phyloP scores from a whole-genome alignment of 1,284 basidiomycete genomes.

The Irpex sp. region DNA sequence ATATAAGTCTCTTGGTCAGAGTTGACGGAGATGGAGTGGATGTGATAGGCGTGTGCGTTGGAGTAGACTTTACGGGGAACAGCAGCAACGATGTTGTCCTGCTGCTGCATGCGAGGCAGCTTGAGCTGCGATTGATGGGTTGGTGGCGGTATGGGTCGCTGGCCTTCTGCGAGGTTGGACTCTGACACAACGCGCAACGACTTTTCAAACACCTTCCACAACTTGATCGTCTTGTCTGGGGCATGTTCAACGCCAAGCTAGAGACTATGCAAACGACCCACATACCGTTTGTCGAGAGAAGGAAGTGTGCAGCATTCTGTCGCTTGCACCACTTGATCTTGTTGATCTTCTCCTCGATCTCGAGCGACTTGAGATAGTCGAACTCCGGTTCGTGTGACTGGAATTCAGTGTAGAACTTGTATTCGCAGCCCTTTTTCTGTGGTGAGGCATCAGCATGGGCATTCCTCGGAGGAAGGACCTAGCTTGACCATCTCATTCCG shows the following conservation, averaged over 20 bases:
- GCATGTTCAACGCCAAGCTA: background rate
- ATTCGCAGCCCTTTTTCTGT: slow-evolving; percentile 99
- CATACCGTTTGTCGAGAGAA: slow-evolving; percentile 94
- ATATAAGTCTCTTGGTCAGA: slow-evolving; percentile 99
- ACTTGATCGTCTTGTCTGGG: slow-evolving; percentile 98
- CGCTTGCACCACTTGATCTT: slow-evolving; percentile 99
- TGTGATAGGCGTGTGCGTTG: slow-evolving; percentile 99
- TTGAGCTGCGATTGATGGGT: slow-evolving; percentile 57
- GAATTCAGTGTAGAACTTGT: slow-evolving; percentile 99
- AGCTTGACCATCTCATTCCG: slow-evolving; percentile 85
- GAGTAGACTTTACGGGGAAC: slow-evolving; percentile 99
- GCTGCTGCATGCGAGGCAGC: slow-evolving; percentile 86
- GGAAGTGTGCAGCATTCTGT: slow-evolving; percentile 96
- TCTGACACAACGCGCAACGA: slow-evolving; percentile 94
- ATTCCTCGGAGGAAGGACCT: slow-evolving; percentile 30
- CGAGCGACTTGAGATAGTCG: slow-evolving; percentile 98
- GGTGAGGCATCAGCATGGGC: slow-evolving; percentile 10
- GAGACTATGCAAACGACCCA: slow-evolving; percentile 11
- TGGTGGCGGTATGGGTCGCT: slow-evolving; percentile 62
- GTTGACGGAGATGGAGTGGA: slow-evolving; percentile 99
- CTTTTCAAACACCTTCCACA: slow-evolving; percentile 99
- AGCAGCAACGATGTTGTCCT: slow-evolving; percentile 98
- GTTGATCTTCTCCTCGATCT: slow-evolving; percentile 99
- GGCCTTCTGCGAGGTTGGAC: slow-evolving; percentile 89
- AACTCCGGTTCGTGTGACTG: slow-evolving; percentile 99